Evolutionary conservation across 2,329 filamentous ascomycete genomes (phyloP).

Genomic region (Xylariaceae sp.): DNA sequence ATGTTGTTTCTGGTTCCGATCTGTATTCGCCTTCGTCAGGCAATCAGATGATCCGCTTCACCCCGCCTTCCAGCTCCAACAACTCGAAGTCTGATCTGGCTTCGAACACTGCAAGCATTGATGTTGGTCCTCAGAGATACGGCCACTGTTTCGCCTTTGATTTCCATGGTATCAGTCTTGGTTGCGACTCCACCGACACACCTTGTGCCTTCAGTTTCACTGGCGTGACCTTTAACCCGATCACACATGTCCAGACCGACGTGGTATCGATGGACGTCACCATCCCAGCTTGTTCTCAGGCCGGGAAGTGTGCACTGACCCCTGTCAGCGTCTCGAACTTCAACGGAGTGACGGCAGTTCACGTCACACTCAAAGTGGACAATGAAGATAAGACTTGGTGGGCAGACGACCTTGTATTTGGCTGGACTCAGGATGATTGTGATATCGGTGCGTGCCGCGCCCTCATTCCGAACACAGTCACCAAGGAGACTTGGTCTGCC

Average conservation of each 20-base stretch:
- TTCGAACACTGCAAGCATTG: constrained; percentile 20
- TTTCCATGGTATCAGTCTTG: constrained; percentile 24
- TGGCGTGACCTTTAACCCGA: constrained; percentile 22
- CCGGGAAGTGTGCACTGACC: constrained; percentile 20
- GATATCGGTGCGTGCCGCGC: constrained; percentile 12
- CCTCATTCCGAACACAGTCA: constrained; percentile 4
- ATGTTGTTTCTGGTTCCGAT: constrained; percentile 16
- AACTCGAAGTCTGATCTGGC: constrained; percentile 10
- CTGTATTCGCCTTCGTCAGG: constrained; percentile 28
- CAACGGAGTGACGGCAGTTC: constrained; percentile 31
- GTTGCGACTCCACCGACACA: constrained; percentile 24
- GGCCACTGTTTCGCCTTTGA: constrained; percentile 27
- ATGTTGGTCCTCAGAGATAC: constrained; percentile 22
- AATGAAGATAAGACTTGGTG: constrained; percentile 39
- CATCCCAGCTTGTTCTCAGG: constrained; percentile 22
- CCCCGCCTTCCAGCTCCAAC: constrained; percentile 23
- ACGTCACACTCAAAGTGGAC: constrained; percentile 38
- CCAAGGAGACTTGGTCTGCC: constrained; percentile 5
- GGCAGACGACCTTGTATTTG: constrained; percentile 42
- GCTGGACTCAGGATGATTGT: constrained; percentile 42
- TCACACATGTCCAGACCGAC: constrained; percentile 10
- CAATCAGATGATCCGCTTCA: constrained; percentile 29
- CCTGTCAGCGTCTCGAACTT: constrained; percentile 22
- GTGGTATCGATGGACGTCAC: constrained; percentile 17
- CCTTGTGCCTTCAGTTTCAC: constrained; percentile 29